phyloP scores from a whole-genome alignment of 2,329 filamentous ascomycete genomes.

The Lachnellula subtilissima region DNA sequence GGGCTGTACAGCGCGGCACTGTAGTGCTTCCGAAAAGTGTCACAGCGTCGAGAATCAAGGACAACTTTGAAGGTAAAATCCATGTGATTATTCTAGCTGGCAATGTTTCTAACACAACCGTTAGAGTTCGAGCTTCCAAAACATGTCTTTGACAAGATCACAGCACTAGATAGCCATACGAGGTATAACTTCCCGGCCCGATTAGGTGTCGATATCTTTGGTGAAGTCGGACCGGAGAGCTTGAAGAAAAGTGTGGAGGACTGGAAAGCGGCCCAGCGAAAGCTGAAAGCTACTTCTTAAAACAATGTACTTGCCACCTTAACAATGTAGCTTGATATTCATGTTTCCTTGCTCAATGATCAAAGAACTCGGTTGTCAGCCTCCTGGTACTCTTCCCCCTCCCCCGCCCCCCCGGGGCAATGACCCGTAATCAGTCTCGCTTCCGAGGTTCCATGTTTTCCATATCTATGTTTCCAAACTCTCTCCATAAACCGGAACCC shows the following conservation, averaged over 20 bases:
- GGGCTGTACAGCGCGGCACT: conserved; percentile 50
- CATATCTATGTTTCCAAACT: background rate
- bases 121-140: conserved; percentile 36
- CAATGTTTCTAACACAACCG: too few relatives aligned
- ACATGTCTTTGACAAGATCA: conserved; percentile 36
- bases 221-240: conserved; percentile 35
- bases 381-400: too few relatives aligned
- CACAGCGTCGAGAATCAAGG: conserved; percentile 45
- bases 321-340: too few relatives aligned
- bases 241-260: conserved; percentile 34
- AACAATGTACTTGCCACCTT: background rate
- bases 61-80: conserved; percentile 36
- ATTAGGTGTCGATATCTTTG: conserved; percentile 41
- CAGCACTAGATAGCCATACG: conserved; percentile 35
- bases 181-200: conserved; percentile 41
- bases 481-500: background rate
- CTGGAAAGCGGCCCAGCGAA: conserved; percentile 33
- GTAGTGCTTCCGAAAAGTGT: conserved; percentile 52
- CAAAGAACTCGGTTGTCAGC: too few relatives aligned
- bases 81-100: background rate
- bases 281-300: conserved; percentile 9
- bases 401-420: background rate
- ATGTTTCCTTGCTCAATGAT: too few relatives aligned
- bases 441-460: too few relatives aligned
- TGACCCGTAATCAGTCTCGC: background rate